Evolutionary conservation across 116 monocot species (phyloP).

Genomic region (Cymodocea nodosa): DNA sequence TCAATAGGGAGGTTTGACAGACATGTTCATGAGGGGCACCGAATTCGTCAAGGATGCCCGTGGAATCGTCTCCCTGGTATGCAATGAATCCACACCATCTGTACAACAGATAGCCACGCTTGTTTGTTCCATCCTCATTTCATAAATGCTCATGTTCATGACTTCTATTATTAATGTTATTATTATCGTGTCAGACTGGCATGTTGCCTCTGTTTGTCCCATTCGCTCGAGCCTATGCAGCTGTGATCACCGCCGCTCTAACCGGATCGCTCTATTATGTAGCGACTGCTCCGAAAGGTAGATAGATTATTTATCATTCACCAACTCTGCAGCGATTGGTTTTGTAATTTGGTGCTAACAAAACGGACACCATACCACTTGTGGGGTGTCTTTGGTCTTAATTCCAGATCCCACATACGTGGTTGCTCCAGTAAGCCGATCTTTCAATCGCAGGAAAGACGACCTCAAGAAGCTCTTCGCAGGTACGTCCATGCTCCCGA

Average conservation of each 20-base stretch:
- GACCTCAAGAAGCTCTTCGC: constrained; percentile 87
- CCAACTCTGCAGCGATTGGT: no score
- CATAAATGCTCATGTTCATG: not conserved
- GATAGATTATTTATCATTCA: not conserved
- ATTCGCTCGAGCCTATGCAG: constrained; percentile 94
- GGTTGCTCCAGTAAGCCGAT: constrained; percentile 51
- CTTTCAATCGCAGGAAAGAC: constrained; percentile 49
- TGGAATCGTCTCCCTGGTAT: constrained; percentile 86
- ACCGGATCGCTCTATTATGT: constrained; percentile 94
- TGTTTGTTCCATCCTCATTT: no score
- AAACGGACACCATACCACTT: not conserved
- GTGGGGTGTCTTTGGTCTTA: no score
- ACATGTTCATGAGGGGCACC: constrained; percentile 68
- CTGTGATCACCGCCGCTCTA: constrained; percentile 80
- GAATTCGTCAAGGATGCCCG: constrained; percentile 81
- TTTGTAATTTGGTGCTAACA: no score
- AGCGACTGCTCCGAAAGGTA: constrained; percentile 81
- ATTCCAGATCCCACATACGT: constrained; percentile 90
- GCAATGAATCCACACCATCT: not conserved
- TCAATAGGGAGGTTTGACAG: constrained; percentile 51
- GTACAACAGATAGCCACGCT: no score
- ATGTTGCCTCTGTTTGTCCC: constrained; percentile 80
- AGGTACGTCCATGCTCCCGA: constrained; percentile 24
- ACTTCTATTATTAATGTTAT: no score
- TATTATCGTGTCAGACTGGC: constrained; percentile 43